phyloP scores from a whole-genome alignment of 208 protist species.

The Wallacemonas sp. region DNA sequence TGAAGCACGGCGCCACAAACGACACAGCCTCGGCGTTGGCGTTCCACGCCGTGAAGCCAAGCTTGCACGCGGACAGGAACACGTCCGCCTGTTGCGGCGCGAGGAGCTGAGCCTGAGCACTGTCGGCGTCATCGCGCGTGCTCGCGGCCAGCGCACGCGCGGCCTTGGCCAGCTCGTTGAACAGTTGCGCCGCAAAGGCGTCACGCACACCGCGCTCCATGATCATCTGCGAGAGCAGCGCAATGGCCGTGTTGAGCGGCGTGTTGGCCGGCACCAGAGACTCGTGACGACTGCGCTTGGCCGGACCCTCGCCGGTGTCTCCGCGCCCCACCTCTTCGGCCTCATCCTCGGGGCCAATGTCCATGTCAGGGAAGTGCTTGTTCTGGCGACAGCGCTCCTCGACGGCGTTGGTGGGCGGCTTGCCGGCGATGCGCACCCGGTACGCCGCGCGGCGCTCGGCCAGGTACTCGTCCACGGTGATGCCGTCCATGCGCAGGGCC shows the following conservation, averaged over 20 bases:
- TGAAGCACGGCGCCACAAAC: slow-evolving; percentile 78
- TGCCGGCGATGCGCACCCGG: slow-evolving; percentile 70
- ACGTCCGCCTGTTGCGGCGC: slow-evolving; percentile 60
- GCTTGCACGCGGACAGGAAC: slow-evolving; percentile 71
- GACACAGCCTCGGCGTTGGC: slow-evolving; percentile 46
- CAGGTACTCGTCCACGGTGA: slow-evolving; percentile 52
- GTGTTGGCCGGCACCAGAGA: slow-evolving; percentile 57
- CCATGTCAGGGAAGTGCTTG: slow-evolving; percentile 81
- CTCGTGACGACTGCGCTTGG: slow-evolving; percentile 50
- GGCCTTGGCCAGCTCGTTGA: slow-evolving; percentile 57
- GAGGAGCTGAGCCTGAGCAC: slow-evolving; percentile 32
- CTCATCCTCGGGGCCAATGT: slow-evolving; percentile 63
- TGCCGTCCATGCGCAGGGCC: slow-evolving; percentile 49
- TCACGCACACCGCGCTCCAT: slow-evolving; percentile 86
- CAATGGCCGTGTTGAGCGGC: slow-evolving; percentile 50
- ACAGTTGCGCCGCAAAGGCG: slow-evolving; percentile 46
- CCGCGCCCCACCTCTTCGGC: slow-evolving; percentile 25
- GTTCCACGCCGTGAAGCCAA: slow-evolving; percentile 82
- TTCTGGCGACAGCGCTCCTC: slow-evolving; percentile 67
- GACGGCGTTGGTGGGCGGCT: slow-evolving; percentile 42
- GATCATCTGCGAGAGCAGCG: slow-evolving; percentile 71
- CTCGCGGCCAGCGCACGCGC: slow-evolving; percentile 41
- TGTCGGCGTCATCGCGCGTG: slow-evolving; percentile 16
- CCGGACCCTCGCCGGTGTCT: slow-evolving; percentile 15
- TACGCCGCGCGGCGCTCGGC: slow-evolving; percentile 80